Conservation (phyloP, 2,329 filamentous ascomycete species). For the Colletotrichum gigasporum region DNA sequence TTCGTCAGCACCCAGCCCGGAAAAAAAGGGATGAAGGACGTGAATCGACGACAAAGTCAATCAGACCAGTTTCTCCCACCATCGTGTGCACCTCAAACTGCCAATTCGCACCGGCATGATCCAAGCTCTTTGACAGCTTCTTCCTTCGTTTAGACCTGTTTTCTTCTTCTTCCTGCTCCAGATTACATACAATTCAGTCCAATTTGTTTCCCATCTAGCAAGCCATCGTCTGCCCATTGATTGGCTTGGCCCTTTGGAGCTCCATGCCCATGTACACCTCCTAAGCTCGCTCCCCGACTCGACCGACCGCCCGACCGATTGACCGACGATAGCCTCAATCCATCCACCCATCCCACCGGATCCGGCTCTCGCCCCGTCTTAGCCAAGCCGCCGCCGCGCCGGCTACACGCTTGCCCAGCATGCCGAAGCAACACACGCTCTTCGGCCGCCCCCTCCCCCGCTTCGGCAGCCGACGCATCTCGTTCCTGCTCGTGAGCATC, state of each 20-base stretch:
- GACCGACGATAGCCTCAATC: constrained; percentile 8
- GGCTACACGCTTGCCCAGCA: constrained; percentile 30
- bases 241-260: constrained; percentile 18
- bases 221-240: neutral
- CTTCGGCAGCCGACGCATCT: constrained; percentile 62
- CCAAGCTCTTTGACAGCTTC: neutral
- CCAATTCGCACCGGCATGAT: neutral
- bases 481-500: constrained; percentile 59
- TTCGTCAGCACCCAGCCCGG: constrained; percentile 18
- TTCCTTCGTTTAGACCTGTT: constrained; percentile 8
- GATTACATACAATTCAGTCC: neutral
- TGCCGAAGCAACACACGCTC: constrained; percentile 44
- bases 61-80: neutral
- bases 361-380: neutral
- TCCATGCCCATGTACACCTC: constrained; percentile 17
- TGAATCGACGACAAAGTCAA: neutral
- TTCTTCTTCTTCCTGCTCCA: neutral
- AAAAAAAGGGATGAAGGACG: constrained; percentile 16
- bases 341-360: constrained; percentile 7
- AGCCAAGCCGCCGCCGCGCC: constrained; percentile 4
- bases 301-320: neutral
- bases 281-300: neutral
- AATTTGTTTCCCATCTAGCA: neutral
- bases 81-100: neutral
- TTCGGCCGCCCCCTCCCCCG: constrained; percentile 60